Base-by-base conservation (phyloP, 2,329 filamentous ascomycete genomes). In the Leptographium procerum region DNA sequence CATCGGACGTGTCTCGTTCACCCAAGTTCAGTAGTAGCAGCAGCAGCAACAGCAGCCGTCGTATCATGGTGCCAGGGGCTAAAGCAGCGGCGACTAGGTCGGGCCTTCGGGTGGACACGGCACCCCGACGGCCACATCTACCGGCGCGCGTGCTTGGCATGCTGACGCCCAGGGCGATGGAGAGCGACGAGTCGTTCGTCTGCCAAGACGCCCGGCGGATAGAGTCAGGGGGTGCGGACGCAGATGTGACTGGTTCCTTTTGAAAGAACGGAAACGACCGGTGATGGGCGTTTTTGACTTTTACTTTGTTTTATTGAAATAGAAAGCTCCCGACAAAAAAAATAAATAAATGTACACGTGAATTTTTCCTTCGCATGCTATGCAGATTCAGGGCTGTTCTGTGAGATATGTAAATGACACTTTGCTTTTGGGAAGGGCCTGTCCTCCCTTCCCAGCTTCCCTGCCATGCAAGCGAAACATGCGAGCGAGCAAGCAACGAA, bases 151-250 rank as follows among this genome's bases (percentile, higher is more conserved):
- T 57, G 3, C 28, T 19, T 8, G 2, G 11, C 3, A 14, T 22
- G 5, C n/a, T 48, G 13, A 10, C 28, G 3, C 58, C 52, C 34
- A 8, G 8, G 22, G 11, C 19, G 9, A 29, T n/a, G 19, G 22
- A 29, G 14, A 61, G 59, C 57, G 34, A 45, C 4, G 59, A 57
- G 26, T 62, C 60, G 6, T 43, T 62, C 31, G 59, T 34, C 9
- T 62, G 61, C 26, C 19, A 24, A 8, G 57, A 61, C 8, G 51
- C 61, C n/a, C 51, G 55, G 9, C 47, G 33, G 6, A 8, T 62
- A 4, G 61, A 62, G 55, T 40, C 36, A 19, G 36, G 36, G 14
- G n/a, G n/a, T n/a, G n/a, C n/a, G n/a, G n/a, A n/a, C n/a, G n/a
- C n/a, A n/a, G n/a, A n/a, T n/a, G n/a, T n/a, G n/a, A n/a, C n/a